Percentiles rank a stretch among this genome's conserved stretches.
Conservation (phyloP, 73 alveolate species). For the Stentor coeruleus region DNA sequence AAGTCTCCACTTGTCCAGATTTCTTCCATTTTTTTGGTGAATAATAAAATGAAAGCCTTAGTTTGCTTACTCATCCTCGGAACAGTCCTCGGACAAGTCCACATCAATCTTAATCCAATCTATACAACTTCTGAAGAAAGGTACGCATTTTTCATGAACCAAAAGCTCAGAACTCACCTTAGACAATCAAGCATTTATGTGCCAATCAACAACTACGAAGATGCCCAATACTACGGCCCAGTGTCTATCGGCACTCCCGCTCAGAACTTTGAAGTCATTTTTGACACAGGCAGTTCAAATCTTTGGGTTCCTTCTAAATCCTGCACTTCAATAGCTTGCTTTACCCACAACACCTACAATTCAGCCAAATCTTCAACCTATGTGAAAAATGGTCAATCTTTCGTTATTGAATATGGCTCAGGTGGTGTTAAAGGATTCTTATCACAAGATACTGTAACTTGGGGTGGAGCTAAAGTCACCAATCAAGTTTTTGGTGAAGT, state of each 20-base stretch:
- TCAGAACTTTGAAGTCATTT: slow-evolving; percentile 52
- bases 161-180: too few species aligned
- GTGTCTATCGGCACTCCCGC: slow-evolving; percentile 65
- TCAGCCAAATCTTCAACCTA: slow-evolving; percentile 8
- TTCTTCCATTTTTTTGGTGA: too few species aligned
- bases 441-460: slow-evolving; percentile 47
- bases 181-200: too few species aligned
- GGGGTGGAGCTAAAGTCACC: slow-evolving; percentile 49
- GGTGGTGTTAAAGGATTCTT: slow-evolving; percentile 56
- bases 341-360: slow-evolving; percentile 36
- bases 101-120: too few species aligned
- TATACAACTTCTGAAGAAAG: too few species aligned
- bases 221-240: slow-evolving; percentile 43
- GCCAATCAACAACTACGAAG: slow-evolving; percentile 23
- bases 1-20: too few species aligned
- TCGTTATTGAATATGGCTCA: slow-evolving; percentile 55
- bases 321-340: slow-evolving; percentile 46
- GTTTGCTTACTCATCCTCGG: too few species aligned
- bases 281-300: slow-evolving; percentile 71
- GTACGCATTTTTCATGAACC: too few species aligned
- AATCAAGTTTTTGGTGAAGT: slow-evolving; percentile 65
- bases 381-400: slow-evolving; percentile 31
- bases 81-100: too few species aligned
- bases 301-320: slow-evolving; percentile 48
- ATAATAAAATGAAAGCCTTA: too few species aligned